Conservation (phyloP, 163 green algal genomes). For the Chlamydomonas reinhardtii region DNA sequence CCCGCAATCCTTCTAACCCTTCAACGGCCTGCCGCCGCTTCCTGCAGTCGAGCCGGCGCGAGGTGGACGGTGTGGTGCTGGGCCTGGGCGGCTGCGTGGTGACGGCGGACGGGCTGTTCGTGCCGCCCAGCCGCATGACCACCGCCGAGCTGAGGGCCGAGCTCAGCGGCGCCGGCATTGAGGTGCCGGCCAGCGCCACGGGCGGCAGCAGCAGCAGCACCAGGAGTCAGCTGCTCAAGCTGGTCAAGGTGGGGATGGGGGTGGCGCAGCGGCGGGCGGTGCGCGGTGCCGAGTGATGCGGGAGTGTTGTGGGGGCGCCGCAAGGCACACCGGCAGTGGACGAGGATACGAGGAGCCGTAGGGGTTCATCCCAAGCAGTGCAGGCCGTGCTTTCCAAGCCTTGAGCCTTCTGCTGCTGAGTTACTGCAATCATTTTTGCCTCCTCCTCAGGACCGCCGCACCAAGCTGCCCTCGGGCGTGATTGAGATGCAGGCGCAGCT, state of each 20-base stretch:
- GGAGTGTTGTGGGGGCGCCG: not conserved
- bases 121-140: constrained; percentile 61
- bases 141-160: constrained; percentile 63
- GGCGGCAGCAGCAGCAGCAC: not conserved
- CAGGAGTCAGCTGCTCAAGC: constrained; percentile 33
- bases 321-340: no score
- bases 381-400: no score
- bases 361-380: no score
- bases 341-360: no score
- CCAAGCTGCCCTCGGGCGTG: constrained; percentile 26
- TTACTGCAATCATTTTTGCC: not conserved
- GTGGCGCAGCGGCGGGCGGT: not conserved
- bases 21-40: no score
- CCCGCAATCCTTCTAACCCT: no score
- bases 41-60: constrained; percentile 14
- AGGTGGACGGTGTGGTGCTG: constrained; percentile 63
- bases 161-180: constrained; percentile 38
- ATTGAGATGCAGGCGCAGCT: constrained; percentile 33
- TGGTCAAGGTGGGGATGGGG: constrained; percentile 48
- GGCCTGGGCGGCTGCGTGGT: constrained; percentile 63
- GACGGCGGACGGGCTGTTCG: constrained; percentile 59
- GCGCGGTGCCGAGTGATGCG: not conserved
- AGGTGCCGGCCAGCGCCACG: not conserved
- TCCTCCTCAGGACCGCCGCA: constrained; percentile 36
- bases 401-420: no score